phyloP scores from a whole-genome alignment of 805 yeast species.

The Lachancea dasiensis region DNA sequence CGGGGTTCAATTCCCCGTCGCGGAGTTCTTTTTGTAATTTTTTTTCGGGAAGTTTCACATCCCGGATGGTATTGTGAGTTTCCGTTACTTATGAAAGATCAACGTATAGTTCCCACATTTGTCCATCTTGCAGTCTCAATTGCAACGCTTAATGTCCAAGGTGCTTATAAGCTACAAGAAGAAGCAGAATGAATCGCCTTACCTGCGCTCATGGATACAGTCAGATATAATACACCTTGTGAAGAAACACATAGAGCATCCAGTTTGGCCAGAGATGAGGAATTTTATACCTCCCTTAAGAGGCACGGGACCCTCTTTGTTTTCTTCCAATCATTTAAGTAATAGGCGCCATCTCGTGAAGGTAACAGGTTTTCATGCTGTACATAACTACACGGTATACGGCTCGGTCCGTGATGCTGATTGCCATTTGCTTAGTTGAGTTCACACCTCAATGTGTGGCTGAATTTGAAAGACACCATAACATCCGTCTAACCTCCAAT shows the following conservation, averaged over 20 bases:
- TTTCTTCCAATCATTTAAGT: conserved; percentile 10
- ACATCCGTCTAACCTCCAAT: conserved; percentile 22
- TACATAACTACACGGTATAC: conserved; percentile 19
- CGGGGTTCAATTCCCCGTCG: conserved; percentile 28
- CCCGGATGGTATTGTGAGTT: neutral
- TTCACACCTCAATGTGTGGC: conserved; percentile 28
- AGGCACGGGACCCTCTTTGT: conserved; percentile 7
- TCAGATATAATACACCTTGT: neutral
- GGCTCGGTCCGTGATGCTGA: conserved; percentile 25
- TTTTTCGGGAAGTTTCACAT: neutral
- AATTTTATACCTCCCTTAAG: conserved; percentile 13
- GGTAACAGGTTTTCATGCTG: conserved; percentile 21
- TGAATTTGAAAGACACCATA: conserved; percentile 22
- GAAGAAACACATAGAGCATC: conserved; percentile 6
- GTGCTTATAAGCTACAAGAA: conserved; percentile 13
- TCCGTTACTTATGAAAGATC: too few species aligned
- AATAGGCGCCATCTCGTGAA: conserved; percentile 19
- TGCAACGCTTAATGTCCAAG: conserved; percentile 17
- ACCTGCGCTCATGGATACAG: conserved; percentile 23
- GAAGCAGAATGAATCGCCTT: conserved; percentile 19
- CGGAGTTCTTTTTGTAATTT: conserved; percentile 17
- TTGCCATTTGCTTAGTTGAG: conserved; percentile 30
- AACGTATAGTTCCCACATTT: neutral
- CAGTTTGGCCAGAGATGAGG: conserved; percentile 4
- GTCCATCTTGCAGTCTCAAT: neutral